These are phyloP conservation scores for Carex cristatella DNA, from an alignment of 176 grass and related monocot genomes.

Conservation along the genomic window DNA sequence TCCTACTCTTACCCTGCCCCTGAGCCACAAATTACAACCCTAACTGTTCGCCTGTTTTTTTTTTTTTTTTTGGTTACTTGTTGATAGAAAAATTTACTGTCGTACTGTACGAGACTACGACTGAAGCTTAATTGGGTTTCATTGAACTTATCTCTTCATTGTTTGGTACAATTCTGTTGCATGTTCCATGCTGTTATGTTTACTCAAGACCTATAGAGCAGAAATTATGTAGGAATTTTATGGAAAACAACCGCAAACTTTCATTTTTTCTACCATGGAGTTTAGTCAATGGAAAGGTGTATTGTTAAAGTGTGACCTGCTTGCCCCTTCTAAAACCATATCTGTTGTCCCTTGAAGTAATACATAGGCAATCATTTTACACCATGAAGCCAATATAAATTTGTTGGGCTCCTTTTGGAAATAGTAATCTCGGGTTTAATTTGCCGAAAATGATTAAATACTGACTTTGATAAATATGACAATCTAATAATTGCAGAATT, in stretches of 20 bases:
- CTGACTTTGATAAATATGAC: background rate
- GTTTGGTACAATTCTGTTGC: background rate
- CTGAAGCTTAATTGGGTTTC: background rate
- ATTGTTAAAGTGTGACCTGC: background rate
- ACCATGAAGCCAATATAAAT: background rate
- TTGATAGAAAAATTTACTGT: background rate
- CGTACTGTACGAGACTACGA: background rate
- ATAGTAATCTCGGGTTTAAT: background rate
- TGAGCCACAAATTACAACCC: background rate
- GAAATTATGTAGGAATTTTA: background rate
- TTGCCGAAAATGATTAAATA: background rate
- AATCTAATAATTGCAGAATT: conserved; percentile 4
- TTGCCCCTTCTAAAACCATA: background rate
- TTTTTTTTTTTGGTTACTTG: background rate
- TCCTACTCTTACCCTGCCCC: background rate
- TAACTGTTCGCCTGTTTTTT: background rate
- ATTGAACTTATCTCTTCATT: background rate
- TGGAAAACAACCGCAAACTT: background rate
- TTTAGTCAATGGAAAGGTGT: background rate
- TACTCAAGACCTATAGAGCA: background rate
- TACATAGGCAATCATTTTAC: background rate
- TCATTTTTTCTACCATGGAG: background rate
- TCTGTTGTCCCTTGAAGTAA: background rate
- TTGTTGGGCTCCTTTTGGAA: background rate
- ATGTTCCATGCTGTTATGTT: background rate